Evolutionary conservation across 129 eudicot species (phyloP), one percentile per base, ranked within the genome.

Genomic region (Helianthus tuberosus): DNA sequence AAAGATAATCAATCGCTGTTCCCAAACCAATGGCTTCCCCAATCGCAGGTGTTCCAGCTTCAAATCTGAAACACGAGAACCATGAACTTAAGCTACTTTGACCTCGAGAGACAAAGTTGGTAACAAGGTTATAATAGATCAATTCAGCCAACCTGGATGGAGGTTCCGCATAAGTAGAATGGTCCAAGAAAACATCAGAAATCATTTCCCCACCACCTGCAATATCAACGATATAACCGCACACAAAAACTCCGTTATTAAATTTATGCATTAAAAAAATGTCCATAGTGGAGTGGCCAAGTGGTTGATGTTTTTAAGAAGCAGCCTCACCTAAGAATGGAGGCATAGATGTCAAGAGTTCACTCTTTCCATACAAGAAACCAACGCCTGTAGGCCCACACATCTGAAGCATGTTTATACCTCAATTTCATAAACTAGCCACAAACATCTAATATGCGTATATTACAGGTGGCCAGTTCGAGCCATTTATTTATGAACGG

Each of bases 341-440:
- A 84, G 97, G 97, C 99, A 95, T 95, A 63, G 83, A 80, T 16
- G 82, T 77, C 76, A 95, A 76, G 53, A 91, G 86, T 90, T 95
- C 96, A 12, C 83, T 77, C 68, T 89, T 95, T 52, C 96, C 99
- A 73, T 91, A 95, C 70, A 95, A 83, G 96, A 95, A 95, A 49
- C 99, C 99, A 71, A 95, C 71, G 89, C 99, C 99, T 85, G 99
- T 95, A 80, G 97, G 99, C 90, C 97, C 99, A 89, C 99, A 95
- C 99, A 95, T 95, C 99, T 95, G 97, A 91, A 89, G 91, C 89
- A 90, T 82, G 91, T 69, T 88, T 81, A 88, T 71, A 74, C 58
- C 78, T 86, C 79, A 66, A 84, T 71, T 84, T 52, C 68, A 76
- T 72, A 69, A 55, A 80, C 66, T 36, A 17, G 29, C 13, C 8